Base-by-base conservation (phyloP, 148 eudicot genomes). In the Silene conica region DNA sequence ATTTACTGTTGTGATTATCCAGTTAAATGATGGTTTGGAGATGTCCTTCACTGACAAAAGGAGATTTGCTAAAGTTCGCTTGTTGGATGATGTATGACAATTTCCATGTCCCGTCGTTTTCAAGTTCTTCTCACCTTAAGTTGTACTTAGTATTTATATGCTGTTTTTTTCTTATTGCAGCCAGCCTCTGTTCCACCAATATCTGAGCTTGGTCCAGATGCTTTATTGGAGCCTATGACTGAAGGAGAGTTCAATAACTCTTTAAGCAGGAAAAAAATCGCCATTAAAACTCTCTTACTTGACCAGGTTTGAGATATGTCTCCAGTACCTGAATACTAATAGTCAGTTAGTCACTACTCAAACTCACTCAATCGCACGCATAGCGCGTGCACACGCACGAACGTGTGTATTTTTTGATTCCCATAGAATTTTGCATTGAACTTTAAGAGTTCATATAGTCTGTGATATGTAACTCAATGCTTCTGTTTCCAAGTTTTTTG, bases 141-240 rank as follows among this genome's bases (percentile, higher is more conserved):
- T 19, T 38, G 28, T 26, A 3, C 1, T 1, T 68, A 61, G 8
- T 60, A 16, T 62, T 28, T 16, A 67, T 25, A 67, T 73, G 63
- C n/a, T 80, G 63, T 56, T 66, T 55, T 55, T 41, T 54, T 21
- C 5, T 62, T 72, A 41, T 16, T 72, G 63, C 89, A 95, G 99
- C 99, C 99, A 60, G 82, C 82, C 75, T 81, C 87, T 72, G 85
- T 75, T 65, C 89, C 87, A 23, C 99, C 99, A 48, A 90, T 95
- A 80, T 95, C 93, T 52, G 99, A 87, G 81, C 99, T 95, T 83
- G 99, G 99, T 80, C 96, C 94, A 65, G 99, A 95, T 90, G 92
- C 97, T 71, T 79, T 95, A 20, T 73, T 85, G 77, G 90, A 92
- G 77, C 97, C 89, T 72, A 79, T 90, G 93, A 81, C 88, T 57